A percentile compares a stretch with the other conserved stretches of the same genome.
phyloP scores from a whole-genome alignment of 2,329 filamentous ascomycete species.

The Fusarium sambucinum region DNA sequence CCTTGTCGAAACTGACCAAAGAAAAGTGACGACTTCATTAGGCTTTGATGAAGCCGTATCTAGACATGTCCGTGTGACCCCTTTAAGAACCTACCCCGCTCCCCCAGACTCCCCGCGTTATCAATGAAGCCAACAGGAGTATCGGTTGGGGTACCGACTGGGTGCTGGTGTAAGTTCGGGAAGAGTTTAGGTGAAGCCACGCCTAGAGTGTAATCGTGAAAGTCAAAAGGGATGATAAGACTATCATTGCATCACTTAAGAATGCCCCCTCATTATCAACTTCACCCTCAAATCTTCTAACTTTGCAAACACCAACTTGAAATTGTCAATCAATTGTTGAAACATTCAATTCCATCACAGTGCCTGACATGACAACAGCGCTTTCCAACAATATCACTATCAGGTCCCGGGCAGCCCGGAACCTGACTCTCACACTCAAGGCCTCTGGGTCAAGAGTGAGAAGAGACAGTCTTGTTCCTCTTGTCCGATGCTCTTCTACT shows the following conservation, averaged over 20 bases:
- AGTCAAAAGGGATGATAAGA: conserved; percentile 27
- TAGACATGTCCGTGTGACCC: conserved; percentile 25
- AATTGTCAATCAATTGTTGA: background rate
- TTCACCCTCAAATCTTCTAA: background rate
- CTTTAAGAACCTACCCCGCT: conserved; percentile 26
- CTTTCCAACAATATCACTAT: conserved; percentile 25
- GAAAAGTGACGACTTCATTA: conserved; percentile 11
- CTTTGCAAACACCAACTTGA: background rate
- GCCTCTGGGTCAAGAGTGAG: conserved; percentile 1
- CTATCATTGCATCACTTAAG: conserved; percentile 19
- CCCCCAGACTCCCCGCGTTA: conserved; percentile 35
- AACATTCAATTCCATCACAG: background rate
- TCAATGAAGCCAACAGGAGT: conserved; percentile 1
- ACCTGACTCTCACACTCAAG: conserved; percentile 17
- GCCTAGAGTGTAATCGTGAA: background rate
- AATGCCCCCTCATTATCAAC: background rate
- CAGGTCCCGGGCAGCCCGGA: conserved; percentile 29
- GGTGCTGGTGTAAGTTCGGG: background rate
- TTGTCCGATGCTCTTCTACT: conserved; percentile 17
- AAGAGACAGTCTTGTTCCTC: conserved; percentile 15
- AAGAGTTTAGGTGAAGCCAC: background rate
- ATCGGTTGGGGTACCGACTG: conserved; percentile 35
- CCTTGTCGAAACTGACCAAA: conserved; percentile 11
- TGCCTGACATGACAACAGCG: conserved; percentile 30
- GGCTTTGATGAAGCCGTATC: conserved; percentile 6